Evolutionary conservation across 2,329 filamentous ascomycete species (phyloP), one percentile per base, ranked within the genome.

Genomic region (Talaromyces sp.): DNA sequence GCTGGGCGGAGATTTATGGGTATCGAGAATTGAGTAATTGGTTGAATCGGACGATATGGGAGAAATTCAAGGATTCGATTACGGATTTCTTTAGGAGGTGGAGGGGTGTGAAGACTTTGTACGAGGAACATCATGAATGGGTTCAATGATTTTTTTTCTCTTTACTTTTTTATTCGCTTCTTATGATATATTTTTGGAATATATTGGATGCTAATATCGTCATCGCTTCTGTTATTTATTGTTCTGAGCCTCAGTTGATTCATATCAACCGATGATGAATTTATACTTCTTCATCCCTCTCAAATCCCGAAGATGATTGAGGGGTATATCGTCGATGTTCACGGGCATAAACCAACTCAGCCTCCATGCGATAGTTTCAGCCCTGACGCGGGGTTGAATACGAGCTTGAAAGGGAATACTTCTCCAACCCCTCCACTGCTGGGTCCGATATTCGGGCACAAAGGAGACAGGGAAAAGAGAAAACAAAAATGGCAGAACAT

Each of bases 1-100:
- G 94, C 73, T 97, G 93, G 93, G 88, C 87, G 37, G 94, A 99
- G 76, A 97, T 99, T 86, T 96, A 96, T 77, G 88, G 89, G 72
- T 99, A 91, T 77, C 89, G 92, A 54, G 87, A 96, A 73, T 82
- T 96, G 69, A 96, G 91, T 78, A 93, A 96, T 73, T 87, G 86
- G 74, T 82, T 97, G 62, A 97, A 97, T 78, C 84, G 91, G 53
- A 89, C 84, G 53, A 80, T 77, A 57, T 97, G 91, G 90, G 89
- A 95, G 77, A 82, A 79, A 64, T 77, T 77, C 54, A 71, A 71
- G 56, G 72, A 75, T 52, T 28, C 64, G 17, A 69, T 66, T 25
- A 64, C 64, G 17, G 61, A 62, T 56, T 25, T 67, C 6, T 67
- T 65, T 46, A 63, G 63, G 11, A 57, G 40, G 21, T 54, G 43